Evolutionary conservation across 768 basidiomycete genomes (phyloP).

Genomic region (Lactarius sp.): DNA sequence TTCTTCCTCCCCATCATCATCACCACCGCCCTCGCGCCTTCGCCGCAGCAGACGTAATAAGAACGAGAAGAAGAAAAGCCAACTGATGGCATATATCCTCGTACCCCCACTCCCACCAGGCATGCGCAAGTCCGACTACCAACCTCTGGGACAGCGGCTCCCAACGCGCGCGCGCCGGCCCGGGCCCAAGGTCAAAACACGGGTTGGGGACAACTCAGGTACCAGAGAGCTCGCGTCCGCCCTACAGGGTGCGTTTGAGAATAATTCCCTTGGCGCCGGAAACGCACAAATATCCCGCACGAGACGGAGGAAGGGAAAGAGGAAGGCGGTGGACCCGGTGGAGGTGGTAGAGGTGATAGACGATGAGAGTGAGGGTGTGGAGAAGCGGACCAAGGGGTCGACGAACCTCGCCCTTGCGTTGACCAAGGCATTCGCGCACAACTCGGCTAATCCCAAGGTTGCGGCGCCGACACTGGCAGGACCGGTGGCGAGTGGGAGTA

Average conservation of each 20-base stretch:
- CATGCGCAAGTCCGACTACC: neutral
- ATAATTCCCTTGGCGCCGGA: neutral
- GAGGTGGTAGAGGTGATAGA: neutral
- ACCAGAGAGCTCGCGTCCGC: neutral
- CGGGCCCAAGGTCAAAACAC: neutral
- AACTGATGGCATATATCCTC: conserved; percentile 12
- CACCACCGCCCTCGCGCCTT: neutral
- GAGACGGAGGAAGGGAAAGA: neutral
- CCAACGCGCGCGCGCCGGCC: neutral
- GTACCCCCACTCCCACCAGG: neutral
- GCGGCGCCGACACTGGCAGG: too few relatives aligned
- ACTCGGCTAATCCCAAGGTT: conserved; percentile 10
- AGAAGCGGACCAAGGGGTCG: neutral
- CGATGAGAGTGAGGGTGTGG: neutral
- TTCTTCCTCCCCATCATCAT: neutral
- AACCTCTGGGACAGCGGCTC: neutral
- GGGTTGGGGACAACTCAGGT: neutral
- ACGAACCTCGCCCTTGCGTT: conserved; percentile 1
- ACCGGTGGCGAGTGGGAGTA: neutral
- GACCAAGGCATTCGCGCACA: conserved; percentile 6
- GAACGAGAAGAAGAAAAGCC: neutral
- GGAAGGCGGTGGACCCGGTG: neutral
- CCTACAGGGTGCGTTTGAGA: conserved; percentile 11
- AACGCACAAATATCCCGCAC: neutral
- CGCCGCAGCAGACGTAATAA: neutral